Conservation (phyloP, 1,284 basidiomycete species). For the Ustilago trichophora region DNA sequence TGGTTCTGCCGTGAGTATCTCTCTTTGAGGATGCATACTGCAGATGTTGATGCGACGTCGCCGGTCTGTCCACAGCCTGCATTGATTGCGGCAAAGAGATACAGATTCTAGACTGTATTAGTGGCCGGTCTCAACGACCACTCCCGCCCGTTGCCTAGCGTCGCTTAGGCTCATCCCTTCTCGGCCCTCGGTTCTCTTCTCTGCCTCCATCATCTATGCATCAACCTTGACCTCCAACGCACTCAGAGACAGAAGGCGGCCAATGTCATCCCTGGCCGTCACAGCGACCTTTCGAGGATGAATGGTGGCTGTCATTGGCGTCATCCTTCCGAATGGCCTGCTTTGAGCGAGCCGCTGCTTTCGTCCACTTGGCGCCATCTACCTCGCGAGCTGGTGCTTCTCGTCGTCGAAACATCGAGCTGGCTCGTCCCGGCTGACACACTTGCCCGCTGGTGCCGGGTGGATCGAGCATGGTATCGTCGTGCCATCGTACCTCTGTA, state of each 20-base stretch:
- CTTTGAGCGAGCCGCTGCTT: constrained; percentile 7
- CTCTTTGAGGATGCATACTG: too few species aligned
- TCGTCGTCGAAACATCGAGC: constrained; percentile 23
- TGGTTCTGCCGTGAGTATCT: too few species aligned
- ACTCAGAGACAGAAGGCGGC: too few species aligned
- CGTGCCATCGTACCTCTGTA: constrained; percentile 19
- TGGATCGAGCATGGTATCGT: constrained; percentile 27
- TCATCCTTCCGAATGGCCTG: constrained; percentile 23
- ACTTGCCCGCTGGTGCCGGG: constrained; percentile 24
- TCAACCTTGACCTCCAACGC: background rate
- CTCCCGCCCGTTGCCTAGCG: too few species aligned
- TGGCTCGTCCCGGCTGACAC: constrained; percentile 27
- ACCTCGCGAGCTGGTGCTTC: constrained; percentile 22
- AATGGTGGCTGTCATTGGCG: constrained; percentile 17
- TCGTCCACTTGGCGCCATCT: constrained; percentile 21
- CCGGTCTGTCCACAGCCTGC: too few species aligned
- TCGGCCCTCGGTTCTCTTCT: too few species aligned
- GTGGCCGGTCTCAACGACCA: too few species aligned
- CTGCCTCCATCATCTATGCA: background rate
- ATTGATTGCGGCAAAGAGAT: too few species aligned
- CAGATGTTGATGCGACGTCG: too few species aligned
- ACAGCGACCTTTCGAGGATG: constrained; percentile 9
- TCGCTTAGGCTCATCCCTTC: too few species aligned
- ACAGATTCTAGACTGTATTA: too few species aligned
- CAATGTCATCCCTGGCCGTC: constrained; percentile 2